Conservation (phyloP, 176 grass and related monocot genomes). For the Zoysia pacifica region DNA sequence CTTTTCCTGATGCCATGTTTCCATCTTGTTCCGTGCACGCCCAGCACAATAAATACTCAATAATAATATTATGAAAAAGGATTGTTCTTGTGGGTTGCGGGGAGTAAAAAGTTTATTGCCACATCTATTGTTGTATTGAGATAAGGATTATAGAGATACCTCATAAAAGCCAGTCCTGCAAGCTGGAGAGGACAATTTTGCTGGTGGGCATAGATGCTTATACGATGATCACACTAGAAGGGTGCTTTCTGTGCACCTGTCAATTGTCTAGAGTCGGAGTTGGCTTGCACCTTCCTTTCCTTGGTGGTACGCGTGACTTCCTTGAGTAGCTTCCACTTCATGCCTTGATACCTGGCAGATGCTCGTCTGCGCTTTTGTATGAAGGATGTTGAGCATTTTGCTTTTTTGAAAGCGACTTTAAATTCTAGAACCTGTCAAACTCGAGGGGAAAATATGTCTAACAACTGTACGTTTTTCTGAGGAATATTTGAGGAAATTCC, state of each 20-base stretch:
- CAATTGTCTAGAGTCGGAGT: not conserved
- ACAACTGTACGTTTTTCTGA: not conserved
- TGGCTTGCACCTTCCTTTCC: conserved; percentile 30
- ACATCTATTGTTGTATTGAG: not conserved
- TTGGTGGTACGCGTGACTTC: not conserved
- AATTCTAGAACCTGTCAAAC: conserved; percentile 11
- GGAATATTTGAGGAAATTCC: not conserved
- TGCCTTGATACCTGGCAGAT: conserved; percentile 29
- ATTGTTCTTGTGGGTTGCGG: not conserved
- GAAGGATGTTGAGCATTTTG: conserved; percentile 34
- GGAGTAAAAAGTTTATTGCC: not conserved
- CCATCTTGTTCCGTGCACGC: not conserved
- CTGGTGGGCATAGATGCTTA: conserved; percentile 22
- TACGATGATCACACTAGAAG: conserved; percentile 11
- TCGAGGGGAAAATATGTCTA: not conserved
- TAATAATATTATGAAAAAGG: not conserved
- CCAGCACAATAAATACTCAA: not conserved
- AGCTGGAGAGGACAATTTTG: not conserved
- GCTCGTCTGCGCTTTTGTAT: conserved; percentile 15
- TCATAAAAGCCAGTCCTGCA: not conserved
- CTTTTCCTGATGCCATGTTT: not conserved
- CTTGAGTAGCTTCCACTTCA: conserved; percentile 44
- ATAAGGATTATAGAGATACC: not conserved
- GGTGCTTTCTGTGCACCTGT: conserved; percentile 15
- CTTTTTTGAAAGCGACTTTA: conserved; percentile 26